Percentiles rank a stretch among this genome's conserved stretches.
Evolutionary conservation across 2,329 filamentous ascomycete genomes (phyloP).

Genomic region (Elsinoe arachidis): DNA sequence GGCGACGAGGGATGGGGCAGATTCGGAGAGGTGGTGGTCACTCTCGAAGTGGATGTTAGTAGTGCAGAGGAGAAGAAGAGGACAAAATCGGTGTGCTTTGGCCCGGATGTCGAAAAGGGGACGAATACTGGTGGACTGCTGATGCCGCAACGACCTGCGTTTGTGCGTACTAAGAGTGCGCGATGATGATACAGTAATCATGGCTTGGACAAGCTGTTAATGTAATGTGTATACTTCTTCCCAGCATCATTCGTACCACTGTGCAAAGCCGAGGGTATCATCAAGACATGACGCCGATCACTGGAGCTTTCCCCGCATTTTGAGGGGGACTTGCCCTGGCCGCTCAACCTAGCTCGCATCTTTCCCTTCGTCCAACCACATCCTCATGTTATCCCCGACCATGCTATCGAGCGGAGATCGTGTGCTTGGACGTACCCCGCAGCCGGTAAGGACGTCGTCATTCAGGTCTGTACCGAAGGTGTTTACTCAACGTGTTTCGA

Average conservation of each 20-base stretch:
- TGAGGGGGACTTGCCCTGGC: neutral
- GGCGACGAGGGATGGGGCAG: neutral
- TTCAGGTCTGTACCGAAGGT: neutral
- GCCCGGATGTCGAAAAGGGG: neutral
- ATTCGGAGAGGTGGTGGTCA: conserved; percentile 1
- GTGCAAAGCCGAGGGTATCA: too few relatives aligned
- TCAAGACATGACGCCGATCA: neutral
- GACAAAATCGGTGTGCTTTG: conserved; percentile 5
- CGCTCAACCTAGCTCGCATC: neutral
- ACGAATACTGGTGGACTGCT: neutral
- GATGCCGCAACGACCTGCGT: conserved; percentile 10
- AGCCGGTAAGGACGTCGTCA: neutral
- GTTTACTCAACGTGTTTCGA: neutral
- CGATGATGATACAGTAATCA: neutral
- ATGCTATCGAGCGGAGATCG: neutral
- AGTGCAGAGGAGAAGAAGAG: conserved; percentile 9
- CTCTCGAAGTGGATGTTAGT: conserved; percentile 2
- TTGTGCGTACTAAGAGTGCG: neutral
- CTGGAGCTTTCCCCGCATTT: neutral
- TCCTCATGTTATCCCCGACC: neutral
- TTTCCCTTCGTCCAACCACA: neutral
- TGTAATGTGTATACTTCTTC: neutral
- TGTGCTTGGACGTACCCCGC: neutral
- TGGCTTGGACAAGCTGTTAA: neutral
- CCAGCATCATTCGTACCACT: too few relatives aligned